Evolutionary conservation across 2,329 filamentous ascomycete genomes (phyloP).

Genomic region (Fusarium metavorans): DNA sequence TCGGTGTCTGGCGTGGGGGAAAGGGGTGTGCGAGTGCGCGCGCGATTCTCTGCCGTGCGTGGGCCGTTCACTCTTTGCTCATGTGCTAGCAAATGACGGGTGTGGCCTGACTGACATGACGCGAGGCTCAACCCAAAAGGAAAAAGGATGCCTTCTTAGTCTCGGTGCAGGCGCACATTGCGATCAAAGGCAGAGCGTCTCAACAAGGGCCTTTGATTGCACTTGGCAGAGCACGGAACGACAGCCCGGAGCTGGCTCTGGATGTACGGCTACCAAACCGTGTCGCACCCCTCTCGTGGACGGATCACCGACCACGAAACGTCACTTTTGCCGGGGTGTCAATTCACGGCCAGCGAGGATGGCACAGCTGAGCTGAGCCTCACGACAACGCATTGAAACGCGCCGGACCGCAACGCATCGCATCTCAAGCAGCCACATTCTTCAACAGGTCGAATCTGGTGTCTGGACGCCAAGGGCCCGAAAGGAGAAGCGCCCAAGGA

Average conservation of each 20-base stretch:
- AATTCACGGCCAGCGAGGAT: background rate
- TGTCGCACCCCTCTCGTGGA: constrained; percentile 35
- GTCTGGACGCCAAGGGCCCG: constrained; percentile 6
- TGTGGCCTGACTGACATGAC: constrained; percentile 40
- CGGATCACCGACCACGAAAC: constrained; percentile 28
- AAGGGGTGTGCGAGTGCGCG: constrained; percentile 25
- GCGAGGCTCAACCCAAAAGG: constrained; percentile 31
- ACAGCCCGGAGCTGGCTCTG: constrained; percentile 42
- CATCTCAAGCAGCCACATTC: background rate
- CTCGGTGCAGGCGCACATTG: constrained; percentile 32
- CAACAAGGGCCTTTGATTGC: constrained; percentile 36
- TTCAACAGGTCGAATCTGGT: constrained; percentile 7
- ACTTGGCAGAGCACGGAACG: constrained; percentile 37
- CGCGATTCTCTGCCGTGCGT: constrained; percentile 11
- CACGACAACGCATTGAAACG: constrained; percentile 15
- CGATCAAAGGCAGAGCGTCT: constrained; percentile 31
- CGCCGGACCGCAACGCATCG: constrained; percentile 5
- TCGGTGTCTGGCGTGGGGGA: constrained; percentile 30
- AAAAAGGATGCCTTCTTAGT: constrained; percentile 33
- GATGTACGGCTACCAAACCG: constrained; percentile 34
- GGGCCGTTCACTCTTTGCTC: constrained; percentile 28
- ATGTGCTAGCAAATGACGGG: constrained; percentile 23
- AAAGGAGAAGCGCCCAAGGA: background rate
- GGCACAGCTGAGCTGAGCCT: constrained; percentile 27
- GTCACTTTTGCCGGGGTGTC: constrained; percentile 27